phyloP scores from a whole-genome alignment of 192 early-diverging fungal genomes.

The Podila clonocystis region DNA sequence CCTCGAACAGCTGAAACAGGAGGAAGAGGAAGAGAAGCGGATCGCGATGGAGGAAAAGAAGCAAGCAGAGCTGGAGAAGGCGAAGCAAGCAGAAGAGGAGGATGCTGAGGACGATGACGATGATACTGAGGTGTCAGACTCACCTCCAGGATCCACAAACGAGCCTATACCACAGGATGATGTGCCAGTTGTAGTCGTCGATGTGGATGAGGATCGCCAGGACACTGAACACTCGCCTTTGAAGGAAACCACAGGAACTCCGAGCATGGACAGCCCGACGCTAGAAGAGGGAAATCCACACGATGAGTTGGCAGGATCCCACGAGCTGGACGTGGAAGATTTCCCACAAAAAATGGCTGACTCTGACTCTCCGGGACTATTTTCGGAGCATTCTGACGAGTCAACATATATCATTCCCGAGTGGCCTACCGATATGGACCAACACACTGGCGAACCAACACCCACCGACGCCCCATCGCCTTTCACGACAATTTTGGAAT shows the following conservation, averaged over 20 bases:
- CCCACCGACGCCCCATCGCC: background rate
- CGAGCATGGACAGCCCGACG: background rate
- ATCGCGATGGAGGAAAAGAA: conserved; percentile 28
- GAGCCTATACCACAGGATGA: background rate
- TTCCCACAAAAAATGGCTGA: too few species aligned
- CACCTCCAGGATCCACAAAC: background rate
- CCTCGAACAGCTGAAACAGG: conserved; percentile 85
- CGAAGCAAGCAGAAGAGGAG: conserved; percentile 24
- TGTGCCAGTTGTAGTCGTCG: background rate
- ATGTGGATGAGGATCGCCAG: background rate
- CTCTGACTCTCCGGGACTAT: background rate
- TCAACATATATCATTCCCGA: conserved; percentile 10
- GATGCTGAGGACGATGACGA: conserved; percentile 36
- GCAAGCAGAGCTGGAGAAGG: conserved; percentile 49
- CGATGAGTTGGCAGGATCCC: background rate
- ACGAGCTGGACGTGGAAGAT: too few species aligned
- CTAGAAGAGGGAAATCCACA: background rate
- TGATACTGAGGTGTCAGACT: conserved; percentile 10
- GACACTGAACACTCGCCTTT: background rate
- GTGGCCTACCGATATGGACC: conserved; percentile 14
- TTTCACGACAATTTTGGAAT: background rate
- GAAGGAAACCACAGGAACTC: background rate
- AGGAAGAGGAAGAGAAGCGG: conserved; percentile 57
- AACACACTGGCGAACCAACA: background rate
- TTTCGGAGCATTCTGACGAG: background rate